These are phyloP conservation scores for Apophysomyces trapeziformis DNA, from an alignment of 371 early-diverging fungal species.

Conservation along the genomic window DNA sequence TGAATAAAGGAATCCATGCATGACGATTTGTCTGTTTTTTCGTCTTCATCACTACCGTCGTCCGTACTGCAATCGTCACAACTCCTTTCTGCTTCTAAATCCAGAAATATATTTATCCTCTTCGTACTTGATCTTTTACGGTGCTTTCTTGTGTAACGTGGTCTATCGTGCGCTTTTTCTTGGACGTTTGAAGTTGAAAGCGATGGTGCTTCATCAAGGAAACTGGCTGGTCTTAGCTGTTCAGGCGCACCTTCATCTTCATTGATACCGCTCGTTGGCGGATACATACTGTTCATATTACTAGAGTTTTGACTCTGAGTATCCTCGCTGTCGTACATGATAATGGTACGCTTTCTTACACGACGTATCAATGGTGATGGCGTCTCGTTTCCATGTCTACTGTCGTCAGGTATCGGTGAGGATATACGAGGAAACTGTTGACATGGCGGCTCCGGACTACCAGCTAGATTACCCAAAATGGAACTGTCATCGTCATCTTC, in stretches of 20 bases:
- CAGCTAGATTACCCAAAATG: constrained; percentile 1
- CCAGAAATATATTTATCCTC: constrained; percentile 11
- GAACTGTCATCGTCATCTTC: neutral
- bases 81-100: constrained; percentile 16
- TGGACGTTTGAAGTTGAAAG: neutral
- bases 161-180: neutral
- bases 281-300: too few species aligned
- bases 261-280: too few species aligned
- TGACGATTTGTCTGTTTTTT: neutral
- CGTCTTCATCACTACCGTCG: constrained; percentile 10
- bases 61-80: constrained; percentile 12
- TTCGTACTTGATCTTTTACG: neutral
- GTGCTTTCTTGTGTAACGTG: neutral
- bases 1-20: constrained; percentile 15
- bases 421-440: neutral
- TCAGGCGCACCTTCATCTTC: neutral
- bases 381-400: neutral
- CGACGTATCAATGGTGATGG: constrained; percentile 4
- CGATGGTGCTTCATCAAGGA: neutral
- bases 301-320: neutral
- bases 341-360: neutral
- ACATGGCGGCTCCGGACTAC: neutral
- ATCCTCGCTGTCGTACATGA: neutral
- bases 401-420: neutral
- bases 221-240: neutral